phyloP scores from a whole-genome alignment of 2,329 filamentous ascomycete genomes.

The Alternaria panax region DNA sequence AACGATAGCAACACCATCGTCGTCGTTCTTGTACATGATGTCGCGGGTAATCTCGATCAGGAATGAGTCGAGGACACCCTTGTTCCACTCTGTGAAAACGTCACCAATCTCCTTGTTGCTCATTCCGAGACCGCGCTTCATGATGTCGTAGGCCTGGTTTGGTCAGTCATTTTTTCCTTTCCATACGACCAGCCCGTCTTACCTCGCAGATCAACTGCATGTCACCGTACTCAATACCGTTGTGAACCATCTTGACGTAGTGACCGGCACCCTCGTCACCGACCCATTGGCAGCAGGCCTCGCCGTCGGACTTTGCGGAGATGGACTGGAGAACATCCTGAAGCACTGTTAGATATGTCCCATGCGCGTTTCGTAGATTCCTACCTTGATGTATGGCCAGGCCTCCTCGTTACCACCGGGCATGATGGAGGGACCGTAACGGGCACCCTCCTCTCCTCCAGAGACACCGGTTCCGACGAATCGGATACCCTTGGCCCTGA shows the following conservation, averaged over 20 bases:
- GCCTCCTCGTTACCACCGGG: slow-evolving; percentile 98
- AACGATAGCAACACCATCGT: slow-evolving; percentile 86
- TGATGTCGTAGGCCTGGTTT: slow-evolving; percentile 92
- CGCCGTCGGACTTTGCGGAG: slow-evolving; percentile 94
- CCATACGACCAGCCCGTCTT: slow-evolving; percentile 41
- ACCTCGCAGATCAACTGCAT: slow-evolving; percentile 99
- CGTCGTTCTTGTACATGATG: slow-evolving; percentile 98
- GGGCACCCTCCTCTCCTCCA: slow-evolving; percentile 98
- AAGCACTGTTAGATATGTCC: slow-evolving; percentile 23
- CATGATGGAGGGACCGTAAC: slow-evolving; percentile 97
- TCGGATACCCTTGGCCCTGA: slow-evolving; percentile 83
- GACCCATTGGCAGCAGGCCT: slow-evolving; percentile 99
- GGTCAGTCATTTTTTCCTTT: slow-evolving; percentile 16
- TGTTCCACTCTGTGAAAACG: slow-evolving; percentile 96
- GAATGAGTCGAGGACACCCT: slow-evolving; percentile 95
- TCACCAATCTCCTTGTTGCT: slow-evolving; percentile 94
- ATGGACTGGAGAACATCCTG: slow-evolving; percentile 96
- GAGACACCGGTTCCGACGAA: slow-evolving; percentile 98
- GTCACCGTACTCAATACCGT: slow-evolving; percentile 99
- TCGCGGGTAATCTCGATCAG: slow-evolving; percentile 98
- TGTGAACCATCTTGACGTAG: slow-evolving; percentile 99
- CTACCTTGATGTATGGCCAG: slow-evolving; percentile 90
- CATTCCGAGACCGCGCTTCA: slow-evolving; percentile 96
- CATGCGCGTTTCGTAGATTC: not conserved
- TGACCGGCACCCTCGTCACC: slow-evolving; percentile 99